Percentiles rank a stretch among this genome's conserved stretches.
These are phyloP conservation scores for Apiospora aurea DNA, from an alignment of 2,329 filamentous ascomycete species.

Conservation along the genomic window DNA sequence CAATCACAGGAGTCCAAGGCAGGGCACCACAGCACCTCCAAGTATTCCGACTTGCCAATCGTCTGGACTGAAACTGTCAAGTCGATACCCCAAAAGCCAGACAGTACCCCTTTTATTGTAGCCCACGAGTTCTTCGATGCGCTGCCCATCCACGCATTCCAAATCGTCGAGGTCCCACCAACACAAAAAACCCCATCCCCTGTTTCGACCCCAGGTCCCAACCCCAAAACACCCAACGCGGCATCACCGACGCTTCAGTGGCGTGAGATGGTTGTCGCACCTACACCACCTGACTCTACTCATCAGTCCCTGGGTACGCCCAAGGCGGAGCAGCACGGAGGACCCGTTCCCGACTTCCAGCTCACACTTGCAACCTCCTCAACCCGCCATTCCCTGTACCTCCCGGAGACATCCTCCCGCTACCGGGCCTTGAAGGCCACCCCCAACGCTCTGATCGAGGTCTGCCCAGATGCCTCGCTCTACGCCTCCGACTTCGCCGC, in stretches of 20 bases:
- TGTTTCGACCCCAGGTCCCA: conserved; percentile 48
- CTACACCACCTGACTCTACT: conserved; percentile 63
- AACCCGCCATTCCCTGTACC: conserved; percentile 83
- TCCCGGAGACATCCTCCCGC: conserved; percentile 81
- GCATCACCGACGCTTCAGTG: conserved; percentile 65
- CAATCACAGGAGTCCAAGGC: conserved; percentile 73
- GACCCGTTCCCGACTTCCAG: conserved; percentile 81
- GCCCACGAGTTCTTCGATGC: conserved; percentile 99
- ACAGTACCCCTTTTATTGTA: conserved; percentile 87
- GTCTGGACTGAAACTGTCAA: conserved; percentile 91
- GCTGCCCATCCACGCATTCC: conserved; percentile 93
- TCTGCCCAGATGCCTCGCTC: conserved; percentile 85
- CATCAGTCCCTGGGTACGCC: conserved; percentile 62
- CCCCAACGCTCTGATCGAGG: conserved; percentile 78
- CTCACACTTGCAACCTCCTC: conserved; percentile 77
- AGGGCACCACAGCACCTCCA: conserved; percentile 78
- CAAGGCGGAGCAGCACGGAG: conserved; percentile 55
- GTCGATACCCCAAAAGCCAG: conserved; percentile 73
- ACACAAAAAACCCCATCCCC: conserved; percentile 47
- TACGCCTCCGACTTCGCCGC: conserved; percentile 83
- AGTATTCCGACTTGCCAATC: conserved; percentile 76
- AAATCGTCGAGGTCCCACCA: conserved; percentile 67
- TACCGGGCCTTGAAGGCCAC: conserved; percentile 77
- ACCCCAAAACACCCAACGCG: conserved; percentile 50
- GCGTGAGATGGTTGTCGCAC: conserved; percentile 82